Base-by-base conservation (phyloP, 2,329 filamentous ascomycete genomes). In the Xylogone sp. region DNA sequence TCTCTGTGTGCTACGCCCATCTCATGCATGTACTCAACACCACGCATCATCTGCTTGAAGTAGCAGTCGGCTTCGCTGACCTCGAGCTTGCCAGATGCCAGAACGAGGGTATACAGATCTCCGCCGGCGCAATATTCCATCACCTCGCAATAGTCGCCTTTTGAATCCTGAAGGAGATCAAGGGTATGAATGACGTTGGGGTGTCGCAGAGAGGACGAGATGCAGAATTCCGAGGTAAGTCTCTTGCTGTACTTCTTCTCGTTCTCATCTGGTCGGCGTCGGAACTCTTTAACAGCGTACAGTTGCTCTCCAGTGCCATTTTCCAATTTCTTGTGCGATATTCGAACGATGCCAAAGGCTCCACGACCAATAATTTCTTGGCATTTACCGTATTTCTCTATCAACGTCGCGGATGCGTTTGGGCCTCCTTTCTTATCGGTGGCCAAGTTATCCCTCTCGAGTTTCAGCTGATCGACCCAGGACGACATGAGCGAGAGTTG, bases 121-220 rank as follows among this genome's bases (percentile, higher is more conserved):
- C 94, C 94, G 54, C 94, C 94, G 34, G 93, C 92, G 68, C 94
- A 99, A 67, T 94, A 99, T 71, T 99, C 94, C 94, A 99, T 99
- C 48, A 99, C 94, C 69, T 99, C 94, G 71, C 94, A 99, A 70
- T 94, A 97, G 67, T 96, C 91, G 54, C 94, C 94, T 73, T 97
- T 97, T 62, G 93, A 84, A 65, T 99, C 94, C 71, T 97, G 90
- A 42, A 99, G 81, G 10, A 99, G 80, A 67, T 99, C 94, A 49
- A 99, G 82, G 1, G 94, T 99, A 70, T 97, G 94, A 62, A 99
- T 99, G 63, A 99, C 90, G 66, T 99, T 99, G 13, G 94, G 93
- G 67, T 99, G 94, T 57, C 92, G 89, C 55, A 99, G 82, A 9
- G 92, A 96, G 0, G 93, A 97, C 1, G 94, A 97, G 62, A 99